These are phyloP conservation scores for Eragrostis nindensis DNA, from an alignment of 176 grass and related monocot genomes.

Conservation along the genomic window DNA sequence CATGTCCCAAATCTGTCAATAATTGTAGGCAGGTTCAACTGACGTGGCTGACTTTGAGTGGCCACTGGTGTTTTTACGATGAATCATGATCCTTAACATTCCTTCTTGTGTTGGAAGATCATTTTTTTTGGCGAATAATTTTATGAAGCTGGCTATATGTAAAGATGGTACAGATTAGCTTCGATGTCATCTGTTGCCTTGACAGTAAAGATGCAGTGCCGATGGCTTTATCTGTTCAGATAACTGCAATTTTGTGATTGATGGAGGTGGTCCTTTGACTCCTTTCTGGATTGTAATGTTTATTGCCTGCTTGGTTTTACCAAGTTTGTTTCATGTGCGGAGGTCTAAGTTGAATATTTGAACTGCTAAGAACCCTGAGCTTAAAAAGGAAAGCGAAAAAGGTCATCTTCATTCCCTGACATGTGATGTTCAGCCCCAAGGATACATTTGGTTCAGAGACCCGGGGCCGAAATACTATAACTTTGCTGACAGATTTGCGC, in stretches of 20 bases:
- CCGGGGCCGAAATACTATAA: no score
- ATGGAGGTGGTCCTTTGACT: neutral
- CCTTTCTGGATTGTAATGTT: neutral
- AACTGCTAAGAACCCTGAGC: no score
- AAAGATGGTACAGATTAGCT: constrained; percentile 40
- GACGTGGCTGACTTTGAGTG: constrained; percentile 39
- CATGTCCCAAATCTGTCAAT: constrained; percentile 59
- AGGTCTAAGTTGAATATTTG: neutral
- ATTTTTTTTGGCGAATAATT: constrained; percentile 29
- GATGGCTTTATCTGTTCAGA: neutral
- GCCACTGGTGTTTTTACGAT: constrained; percentile 44
- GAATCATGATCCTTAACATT: constrained; percentile 18
- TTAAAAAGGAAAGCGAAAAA: no score
- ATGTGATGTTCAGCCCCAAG: no score
- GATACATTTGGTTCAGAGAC: no score
- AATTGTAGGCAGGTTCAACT: constrained; percentile 68
- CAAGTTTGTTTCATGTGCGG: no score
- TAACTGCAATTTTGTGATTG: neutral
- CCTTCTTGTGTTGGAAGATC: constrained; percentile 5
- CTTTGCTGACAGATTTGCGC: no score
- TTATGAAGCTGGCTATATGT: constrained; percentile 41
- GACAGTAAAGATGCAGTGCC: neutral
- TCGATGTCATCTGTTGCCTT: neutral
- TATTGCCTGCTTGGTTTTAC: neutral
- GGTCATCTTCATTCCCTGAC: no score